Evolutionary conservation across 2,329 filamentous ascomycete species (phyloP).

Genomic region (Scytalidium lignicola): DNA sequence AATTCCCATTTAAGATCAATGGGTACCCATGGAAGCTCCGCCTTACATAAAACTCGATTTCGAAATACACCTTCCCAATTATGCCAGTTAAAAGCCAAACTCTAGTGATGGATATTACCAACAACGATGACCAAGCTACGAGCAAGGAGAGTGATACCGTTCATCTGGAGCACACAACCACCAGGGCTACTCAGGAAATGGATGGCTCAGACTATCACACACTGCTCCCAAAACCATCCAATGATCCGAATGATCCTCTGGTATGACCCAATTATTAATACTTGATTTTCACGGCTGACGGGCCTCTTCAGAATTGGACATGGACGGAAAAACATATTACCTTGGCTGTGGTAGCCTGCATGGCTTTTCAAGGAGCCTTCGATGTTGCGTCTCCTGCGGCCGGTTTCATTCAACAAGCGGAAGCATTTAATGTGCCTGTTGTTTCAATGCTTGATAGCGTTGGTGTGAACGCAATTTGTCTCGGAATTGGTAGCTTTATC

Average conservation of each 20-base stretch:
- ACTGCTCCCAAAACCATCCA: neutral
- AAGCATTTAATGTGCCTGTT: neutral
- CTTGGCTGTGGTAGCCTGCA: neutral
- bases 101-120: too few relatives aligned
- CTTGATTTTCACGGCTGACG: neutral
- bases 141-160: too few relatives aligned
- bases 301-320: neutral
- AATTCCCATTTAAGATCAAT: too few relatives aligned
- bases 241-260: neutral
- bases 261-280: neutral
- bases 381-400: neutral
- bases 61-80: too few relatives aligned
- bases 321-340: neutral
- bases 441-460: neutral
- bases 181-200: too few relatives aligned
- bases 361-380: neutral
- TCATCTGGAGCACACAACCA: too few relatives aligned
- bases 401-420: neutral
- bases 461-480: neutral
- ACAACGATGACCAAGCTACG: too few relatives aligned
- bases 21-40: too few relatives aligned
- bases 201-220: neutral
- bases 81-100: too few relatives aligned
- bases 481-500: conserved; percentile 22
- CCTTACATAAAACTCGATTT: too few relatives aligned